Percentiles rank a stretch among this genome's conserved stretches.
phyloP scores from a whole-genome alignment of 306 rosid genomes.

The Astragalus membranaceus region DNA sequence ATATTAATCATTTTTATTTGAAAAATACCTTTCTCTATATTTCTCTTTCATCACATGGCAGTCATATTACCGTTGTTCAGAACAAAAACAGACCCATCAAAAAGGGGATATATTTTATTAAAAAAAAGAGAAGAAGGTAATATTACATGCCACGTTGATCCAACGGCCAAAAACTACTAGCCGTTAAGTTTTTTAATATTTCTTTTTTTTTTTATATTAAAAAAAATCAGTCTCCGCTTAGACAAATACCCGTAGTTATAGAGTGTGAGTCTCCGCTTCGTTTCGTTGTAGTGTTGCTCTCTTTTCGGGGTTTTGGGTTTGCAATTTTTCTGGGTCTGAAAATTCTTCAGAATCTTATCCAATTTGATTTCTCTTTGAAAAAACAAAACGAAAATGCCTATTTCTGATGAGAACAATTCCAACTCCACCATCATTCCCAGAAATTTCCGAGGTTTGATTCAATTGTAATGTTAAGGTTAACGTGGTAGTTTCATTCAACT shows the following conservation, averaged over 20 bases:
- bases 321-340: neutral
- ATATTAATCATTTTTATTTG: neutral
- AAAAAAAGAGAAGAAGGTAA: too few relatives aligned
- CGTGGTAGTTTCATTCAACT: too few relatives aligned
- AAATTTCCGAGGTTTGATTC: conserved; percentile 35
- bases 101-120: neutral
- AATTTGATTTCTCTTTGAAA: neutral
- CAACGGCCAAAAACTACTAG: conserved; percentile 79
- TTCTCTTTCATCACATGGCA: neutral
- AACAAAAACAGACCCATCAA: neutral
- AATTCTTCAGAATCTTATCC: conserved; percentile 8
- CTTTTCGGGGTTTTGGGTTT: too few relatives aligned
- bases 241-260: conserved; percentile 31
- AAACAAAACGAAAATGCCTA: conserved; percentile 42
- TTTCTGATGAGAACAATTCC: conserved; percentile 51
- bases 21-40: neutral
- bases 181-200: conserved; percentile 48
- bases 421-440: conserved; percentile 52
- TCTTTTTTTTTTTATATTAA: conserved; percentile 8
- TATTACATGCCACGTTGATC: conserved; percentile 28
- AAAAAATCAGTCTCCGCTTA: conserved; percentile 5
- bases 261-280: too few relatives aligned
- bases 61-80: neutral
- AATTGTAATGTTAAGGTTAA: too few relatives aligned
- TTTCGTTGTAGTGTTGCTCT: too few relatives aligned